These are phyloP conservation scores for Pseudogymnoascus sp. DNA, from an alignment of 2,329 filamentous ascomycete species.

Conservation along the genomic window DNA sequence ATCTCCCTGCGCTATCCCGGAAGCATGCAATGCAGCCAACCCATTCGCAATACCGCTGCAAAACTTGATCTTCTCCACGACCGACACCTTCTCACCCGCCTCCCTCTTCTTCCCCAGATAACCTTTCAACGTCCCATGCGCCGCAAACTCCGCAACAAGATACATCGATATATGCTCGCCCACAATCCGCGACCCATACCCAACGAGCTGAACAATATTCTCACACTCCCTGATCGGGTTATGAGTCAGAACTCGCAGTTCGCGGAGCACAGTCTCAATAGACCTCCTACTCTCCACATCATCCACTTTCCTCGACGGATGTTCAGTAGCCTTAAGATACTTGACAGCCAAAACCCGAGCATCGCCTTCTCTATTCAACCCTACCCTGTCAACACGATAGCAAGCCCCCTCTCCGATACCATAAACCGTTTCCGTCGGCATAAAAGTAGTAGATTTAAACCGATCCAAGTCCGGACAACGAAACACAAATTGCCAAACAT, in stretches of 20 bases:
- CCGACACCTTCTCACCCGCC: background rate
- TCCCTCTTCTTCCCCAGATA: background rate
- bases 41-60: background rate
- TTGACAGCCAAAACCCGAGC: background rate
- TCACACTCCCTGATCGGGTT: background rate
- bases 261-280: background rate
- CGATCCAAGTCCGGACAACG: background rate
- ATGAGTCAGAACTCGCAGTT: background rate
- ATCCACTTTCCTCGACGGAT: background rate
- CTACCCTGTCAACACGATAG: background rate
- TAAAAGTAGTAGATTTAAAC: background rate
- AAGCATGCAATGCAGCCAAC: background rate
- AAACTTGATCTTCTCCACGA: background rate
- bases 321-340: background rate
- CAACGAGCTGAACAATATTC: background rate
- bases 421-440: background rate
- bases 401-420: background rate
- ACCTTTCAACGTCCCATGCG: background rate
- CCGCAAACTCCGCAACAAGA: slow-evolving; percentile 1
- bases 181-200: background rate
- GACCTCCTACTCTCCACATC: background rate
- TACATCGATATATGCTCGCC: background rate
- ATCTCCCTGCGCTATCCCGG: background rate
- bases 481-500: background rate
- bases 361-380: background rate